phyloP scores from a whole-genome alignment of 2,329 filamentous ascomycete genomes.

The Fusarium beomiforme region DNA sequence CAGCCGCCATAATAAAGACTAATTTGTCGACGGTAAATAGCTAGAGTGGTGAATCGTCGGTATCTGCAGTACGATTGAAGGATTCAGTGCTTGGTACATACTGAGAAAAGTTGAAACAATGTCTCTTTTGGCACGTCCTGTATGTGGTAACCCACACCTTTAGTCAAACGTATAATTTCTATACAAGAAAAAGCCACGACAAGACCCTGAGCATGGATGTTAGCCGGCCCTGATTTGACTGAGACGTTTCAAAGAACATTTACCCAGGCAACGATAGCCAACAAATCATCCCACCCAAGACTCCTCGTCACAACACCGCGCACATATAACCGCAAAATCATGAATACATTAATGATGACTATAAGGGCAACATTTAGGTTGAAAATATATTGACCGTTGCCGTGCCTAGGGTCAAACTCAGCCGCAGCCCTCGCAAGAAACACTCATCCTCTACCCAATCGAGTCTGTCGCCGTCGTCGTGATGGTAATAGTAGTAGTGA shows the following conservation, averaged over 20 bases:
- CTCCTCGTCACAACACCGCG: slow-evolving; percentile 31
- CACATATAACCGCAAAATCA: slow-evolving; percentile 33
- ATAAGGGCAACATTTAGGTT: slow-evolving; percentile 36
- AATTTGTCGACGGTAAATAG: slow-evolving; percentile 32
- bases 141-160: slow-evolving; percentile 32
- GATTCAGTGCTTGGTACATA: not conserved
- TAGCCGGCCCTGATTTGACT: not conserved
- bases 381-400: slow-evolving; percentile 20
- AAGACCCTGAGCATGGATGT: slow-evolving; percentile 16
- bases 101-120: slow-evolving; percentile 27
- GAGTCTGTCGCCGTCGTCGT: slow-evolving; percentile 16
- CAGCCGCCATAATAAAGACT: slow-evolving; percentile 30
- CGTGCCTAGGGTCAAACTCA: not conserved
- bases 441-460: slow-evolving; percentile 19
- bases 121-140: slow-evolving; percentile 17
- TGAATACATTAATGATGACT: slow-evolving; percentile 28
- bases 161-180: slow-evolving; percentile 26
- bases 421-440: not conserved
- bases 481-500: slow-evolving; percentile 31
- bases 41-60: not conserved
- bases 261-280: slow-evolving; percentile 37
- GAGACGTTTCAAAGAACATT: not conserved
- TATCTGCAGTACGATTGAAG: not conserved
- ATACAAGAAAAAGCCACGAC: slow-evolving; percentile 21
- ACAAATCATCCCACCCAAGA: slow-evolving; percentile 35